phyloP scores from a whole-genome alignment of 768 basidiomycete species.

The Pholiota molesta region DNA sequence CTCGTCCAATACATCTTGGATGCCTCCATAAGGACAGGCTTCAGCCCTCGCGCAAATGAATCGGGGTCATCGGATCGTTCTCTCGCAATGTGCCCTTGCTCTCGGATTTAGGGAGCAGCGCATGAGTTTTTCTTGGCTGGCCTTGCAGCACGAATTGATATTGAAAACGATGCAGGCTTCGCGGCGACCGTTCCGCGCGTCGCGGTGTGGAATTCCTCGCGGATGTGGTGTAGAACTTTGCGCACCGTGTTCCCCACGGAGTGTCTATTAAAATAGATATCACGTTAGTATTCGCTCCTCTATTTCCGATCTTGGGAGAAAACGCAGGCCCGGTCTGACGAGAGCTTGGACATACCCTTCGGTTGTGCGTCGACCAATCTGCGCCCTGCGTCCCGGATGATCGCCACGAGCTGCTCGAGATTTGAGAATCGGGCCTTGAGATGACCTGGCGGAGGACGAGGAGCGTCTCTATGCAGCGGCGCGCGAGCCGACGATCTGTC shows the following conservation, averaged over 20 bases:
- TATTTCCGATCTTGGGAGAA: background rate
- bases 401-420: conserved; percentile 80
- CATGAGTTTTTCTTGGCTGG: conserved; percentile 59
- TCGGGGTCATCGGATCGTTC: conserved; percentile 76
- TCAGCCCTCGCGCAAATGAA: conserved; percentile 75
- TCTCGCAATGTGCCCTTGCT: conserved; percentile 62
- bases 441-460: conserved; percentile 89
- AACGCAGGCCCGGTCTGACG: background rate
- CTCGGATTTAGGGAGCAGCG: conserved; percentile 46
- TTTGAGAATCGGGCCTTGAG: conserved; percentile 80
- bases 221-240: conserved; percentile 89
- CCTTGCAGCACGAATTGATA: conserved; percentile 85
- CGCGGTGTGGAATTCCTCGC: conserved; percentile 93
- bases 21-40: conserved; percentile 95
- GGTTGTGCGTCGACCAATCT: conserved; percentile 90
- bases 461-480: conserved; percentile 89
- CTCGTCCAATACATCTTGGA: conserved; percentile 95
- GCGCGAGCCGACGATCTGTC: conserved; percentile 91
- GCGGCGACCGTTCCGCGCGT: conserved; percentile 47
- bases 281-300: background rate
- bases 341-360: conserved; percentile 63
- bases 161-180: conserved; percentile 57
- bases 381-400: conserved; percentile 80
- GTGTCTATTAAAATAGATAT: conserved; percentile 60
- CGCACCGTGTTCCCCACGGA: conserved; percentile 95